Percentiles rank a stretch among this genome's conserved stretches.
Evolutionary conservation across 2,329 filamentous ascomycete species (phyloP).

Genomic region (Talaromyces piceae): DNA sequence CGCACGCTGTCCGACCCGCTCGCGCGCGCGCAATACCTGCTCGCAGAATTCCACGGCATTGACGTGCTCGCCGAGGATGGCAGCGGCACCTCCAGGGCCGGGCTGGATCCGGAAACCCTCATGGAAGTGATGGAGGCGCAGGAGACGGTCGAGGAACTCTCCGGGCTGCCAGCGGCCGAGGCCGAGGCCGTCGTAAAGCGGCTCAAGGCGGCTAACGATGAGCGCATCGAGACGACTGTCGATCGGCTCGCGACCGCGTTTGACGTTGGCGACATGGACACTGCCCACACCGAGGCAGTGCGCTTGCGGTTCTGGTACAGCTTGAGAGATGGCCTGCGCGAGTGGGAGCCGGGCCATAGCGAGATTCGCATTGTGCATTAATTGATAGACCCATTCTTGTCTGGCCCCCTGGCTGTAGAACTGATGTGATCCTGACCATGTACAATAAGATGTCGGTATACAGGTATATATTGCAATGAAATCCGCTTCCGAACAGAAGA

Average conservation of each 20-base stretch:
- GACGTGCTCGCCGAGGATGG: constrained; percentile 72
- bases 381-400: constrained; percentile 11
- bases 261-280: constrained; percentile 54
- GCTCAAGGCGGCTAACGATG: constrained; percentile 60
- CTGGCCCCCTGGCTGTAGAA: neutral
- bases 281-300: constrained; percentile 65
- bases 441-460: neutral
- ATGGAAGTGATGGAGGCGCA: constrained; percentile 81
- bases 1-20: constrained; percentile 73
- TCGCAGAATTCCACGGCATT: constrained; percentile 58
- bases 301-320: constrained; percentile 85
- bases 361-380: constrained; percentile 50
- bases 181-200: constrained; percentile 56
- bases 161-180: constrained; percentile 28
- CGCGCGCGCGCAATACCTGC: constrained; percentile 77
- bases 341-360: constrained; percentile 72
- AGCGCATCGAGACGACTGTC: constrained; percentile 58
- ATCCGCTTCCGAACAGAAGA: no score
- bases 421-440: neutral
- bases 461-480: no score
- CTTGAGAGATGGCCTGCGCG: constrained; percentile 68
- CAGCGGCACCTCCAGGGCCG: constrained; percentile 47
- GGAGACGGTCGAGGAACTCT: constrained; percentile 60
- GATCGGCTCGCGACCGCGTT: constrained; percentile 58
- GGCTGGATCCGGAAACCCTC: constrained; percentile 63